Evolutionary conservation across 2,329 filamentous ascomycete species (phyloP).

Genomic region (Colletotrichum lindemuthianum): DNA sequence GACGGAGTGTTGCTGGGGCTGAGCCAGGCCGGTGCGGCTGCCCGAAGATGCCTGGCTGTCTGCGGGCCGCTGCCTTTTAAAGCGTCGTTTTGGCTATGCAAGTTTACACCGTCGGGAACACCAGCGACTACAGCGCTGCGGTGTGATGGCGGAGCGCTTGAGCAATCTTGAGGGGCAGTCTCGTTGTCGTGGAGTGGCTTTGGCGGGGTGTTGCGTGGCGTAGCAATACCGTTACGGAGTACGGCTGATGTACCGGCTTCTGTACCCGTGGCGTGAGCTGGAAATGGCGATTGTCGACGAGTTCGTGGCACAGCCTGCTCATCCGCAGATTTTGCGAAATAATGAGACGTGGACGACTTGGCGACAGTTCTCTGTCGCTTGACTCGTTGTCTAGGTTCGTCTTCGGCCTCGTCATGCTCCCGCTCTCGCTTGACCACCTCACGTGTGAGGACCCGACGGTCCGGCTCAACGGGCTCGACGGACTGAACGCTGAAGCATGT

Average conservation of each 20-base stretch:
- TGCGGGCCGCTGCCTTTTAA: conserved; percentile 34
- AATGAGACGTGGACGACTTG: conserved; percentile 31
- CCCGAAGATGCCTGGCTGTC: conserved; percentile 35
- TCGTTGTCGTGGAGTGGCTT: conserved; percentile 18
- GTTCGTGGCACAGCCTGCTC: conserved; percentile 5
- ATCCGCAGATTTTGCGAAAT: conserved; percentile 15
- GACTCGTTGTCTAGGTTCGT: conserved; percentile 18
- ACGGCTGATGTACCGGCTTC: conserved; percentile 7
- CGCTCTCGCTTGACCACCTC: conserved; percentile 16
- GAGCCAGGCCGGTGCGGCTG: conserved; percentile 23
- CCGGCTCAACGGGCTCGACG: conserved; percentile 1
- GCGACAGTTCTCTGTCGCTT: conserved; percentile 20
- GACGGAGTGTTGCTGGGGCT: conserved; percentile 8
- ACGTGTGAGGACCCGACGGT: conserved; percentile 14
- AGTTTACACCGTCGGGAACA: neutral
- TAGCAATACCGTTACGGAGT: conserved; percentile 20
- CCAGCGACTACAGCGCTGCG: neutral
- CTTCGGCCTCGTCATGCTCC: conserved; percentile 19
- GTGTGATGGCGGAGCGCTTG: neutral
- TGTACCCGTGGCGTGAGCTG: neutral
- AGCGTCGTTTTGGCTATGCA: neutral
- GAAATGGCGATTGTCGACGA: conserved; percentile 9
- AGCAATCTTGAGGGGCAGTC: neutral
- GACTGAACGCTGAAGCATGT: conserved; percentile 9
- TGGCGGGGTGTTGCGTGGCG: conserved; percentile 22